Conservation (phyloP, 805 yeast genomes). For the Wickerhamomyces mucosus region DNA sequence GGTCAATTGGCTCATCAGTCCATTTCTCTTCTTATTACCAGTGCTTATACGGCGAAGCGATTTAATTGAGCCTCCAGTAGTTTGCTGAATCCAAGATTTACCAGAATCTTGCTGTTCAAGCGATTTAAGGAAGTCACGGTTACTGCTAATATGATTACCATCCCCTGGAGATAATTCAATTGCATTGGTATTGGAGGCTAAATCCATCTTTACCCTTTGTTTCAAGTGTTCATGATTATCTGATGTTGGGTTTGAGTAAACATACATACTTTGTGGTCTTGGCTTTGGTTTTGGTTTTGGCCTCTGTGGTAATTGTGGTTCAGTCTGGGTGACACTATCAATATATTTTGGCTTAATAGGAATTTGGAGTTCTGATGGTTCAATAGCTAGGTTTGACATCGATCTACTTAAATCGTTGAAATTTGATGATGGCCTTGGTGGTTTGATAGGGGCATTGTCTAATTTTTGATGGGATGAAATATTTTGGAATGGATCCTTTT, state of each 20-base stretch:
- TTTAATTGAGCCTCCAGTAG: slow-evolving; percentile 23
- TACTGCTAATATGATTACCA: slow-evolving; percentile 23
- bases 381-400: slow-evolving; percentile 2
- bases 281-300: slow-evolving; percentile 1
- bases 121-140: slow-evolving; percentile 28
- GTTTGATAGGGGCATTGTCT: slow-evolving; percentile 10
- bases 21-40: slow-evolving; percentile 15
- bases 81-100: slow-evolving; percentile 22
- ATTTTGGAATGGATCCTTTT: slow-evolving; percentile 6
- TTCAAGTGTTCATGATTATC: slow-evolving; percentile 6
- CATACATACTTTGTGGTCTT: slow-evolving; percentile 30
- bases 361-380: slow-evolving; percentile 4
- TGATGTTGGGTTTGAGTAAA: slow-evolving; percentile 7
- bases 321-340: slow-evolving; percentile 20
- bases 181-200: slow-evolving; percentile 9
- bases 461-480: slow-evolving; percentile 2
- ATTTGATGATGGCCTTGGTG: slow-evolving; percentile 13
- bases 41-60: slow-evolving; percentile 21
- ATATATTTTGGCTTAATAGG: slow-evolving; percentile 17
- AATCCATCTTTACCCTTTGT: not conserved
- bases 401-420: slow-evolving; percentile 13
- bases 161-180: slow-evolving; percentile 18
- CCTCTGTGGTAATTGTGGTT: slow-evolving; percentile 4
- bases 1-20: slow-evolving; percentile 18
- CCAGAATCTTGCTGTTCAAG: slow-evolving; percentile 28